These are phyloP conservation scores for Rhizoctonia solani DNA, from an alignment of 1,284 basidiomycete genomes.

Conservation along the genomic window DNA sequence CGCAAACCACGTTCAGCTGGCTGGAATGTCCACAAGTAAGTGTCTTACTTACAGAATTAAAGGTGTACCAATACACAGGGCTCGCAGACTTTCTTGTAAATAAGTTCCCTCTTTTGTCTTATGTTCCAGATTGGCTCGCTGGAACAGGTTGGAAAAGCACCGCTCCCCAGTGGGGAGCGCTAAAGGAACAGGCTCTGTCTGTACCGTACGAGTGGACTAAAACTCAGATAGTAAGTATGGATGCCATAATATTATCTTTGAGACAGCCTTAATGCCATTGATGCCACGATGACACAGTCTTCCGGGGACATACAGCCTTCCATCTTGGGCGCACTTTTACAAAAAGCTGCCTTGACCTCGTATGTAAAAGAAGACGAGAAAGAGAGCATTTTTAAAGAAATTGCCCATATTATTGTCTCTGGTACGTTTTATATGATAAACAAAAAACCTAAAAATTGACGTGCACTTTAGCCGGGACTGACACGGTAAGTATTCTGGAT, in stretches of 20 bases:
- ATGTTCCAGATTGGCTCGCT: conserved; percentile 17
- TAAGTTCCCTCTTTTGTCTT: neutral
- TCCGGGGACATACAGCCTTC: neutral
- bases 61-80: neutral
- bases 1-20: neutral
- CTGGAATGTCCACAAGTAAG: conserved; percentile 1
- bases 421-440: neutral
- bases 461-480: conserved; percentile 34
- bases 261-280: no score
- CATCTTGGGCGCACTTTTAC: neutral
- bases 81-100: conserved; percentile 23
- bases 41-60: neutral
- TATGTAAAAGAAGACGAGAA: neutral
- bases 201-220: conserved; percentile 10
- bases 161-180: neutral
- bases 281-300: neutral
- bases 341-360: neutral
- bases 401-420: neutral
- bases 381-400: neutral
- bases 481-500: conserved; percentile 26
- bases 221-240: neutral
- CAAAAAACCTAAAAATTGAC: neutral
- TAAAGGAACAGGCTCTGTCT: neutral
- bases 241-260: neutral
- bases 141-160: neutral